Percentiles rank a stretch among this genome's conserved stretches.
phyloP scores from a whole-genome alignment of 208 protist genomes.

The Naegleria gruberi region DNA sequence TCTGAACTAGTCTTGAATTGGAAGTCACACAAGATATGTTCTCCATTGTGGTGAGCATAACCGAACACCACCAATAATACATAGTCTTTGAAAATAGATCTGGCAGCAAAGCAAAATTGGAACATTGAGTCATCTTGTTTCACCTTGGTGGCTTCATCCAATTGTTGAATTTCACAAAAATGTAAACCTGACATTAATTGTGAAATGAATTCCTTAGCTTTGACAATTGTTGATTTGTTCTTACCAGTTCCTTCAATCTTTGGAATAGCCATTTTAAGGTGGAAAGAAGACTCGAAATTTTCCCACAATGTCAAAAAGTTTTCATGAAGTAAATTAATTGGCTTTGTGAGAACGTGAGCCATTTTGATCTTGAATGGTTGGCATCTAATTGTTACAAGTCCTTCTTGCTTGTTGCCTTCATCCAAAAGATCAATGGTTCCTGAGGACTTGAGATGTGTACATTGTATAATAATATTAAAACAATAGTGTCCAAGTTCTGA shows the following conservation, averaged over 20 bases:
- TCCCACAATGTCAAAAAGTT: conserved; percentile 17
- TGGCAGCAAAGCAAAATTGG: neutral
- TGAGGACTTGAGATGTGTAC: neutral
- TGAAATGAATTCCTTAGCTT: neutral
- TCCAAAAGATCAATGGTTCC: neutral
- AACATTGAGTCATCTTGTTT: neutral
- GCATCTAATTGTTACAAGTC: neutral
- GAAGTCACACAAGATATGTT: neutral
- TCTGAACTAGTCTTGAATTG: neutral
- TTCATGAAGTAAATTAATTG: neutral
- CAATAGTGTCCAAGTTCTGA: neutral
- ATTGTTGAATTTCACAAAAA: neutral
- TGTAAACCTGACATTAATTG: neutral
- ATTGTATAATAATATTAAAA: neutral
- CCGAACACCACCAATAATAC: neutral
- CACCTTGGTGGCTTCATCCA: neutral
- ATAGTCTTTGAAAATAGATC: conserved; percentile 2
- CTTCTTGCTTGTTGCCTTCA: neutral
- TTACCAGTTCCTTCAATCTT: neutral
- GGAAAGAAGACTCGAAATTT: neutral
- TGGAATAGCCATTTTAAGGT: neutral
- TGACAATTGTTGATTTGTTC: neutral
- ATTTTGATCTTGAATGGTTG: neutral
- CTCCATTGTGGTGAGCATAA: neutral
- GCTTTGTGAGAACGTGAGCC: neutral